A percentile compares a stretch with the other conserved stretches of the same genome.
These are phyloP conservation scores for Leucocoprinus sp. DNA, from an alignment of 768 basidiomycete species.

Conservation along the genomic window DNA sequence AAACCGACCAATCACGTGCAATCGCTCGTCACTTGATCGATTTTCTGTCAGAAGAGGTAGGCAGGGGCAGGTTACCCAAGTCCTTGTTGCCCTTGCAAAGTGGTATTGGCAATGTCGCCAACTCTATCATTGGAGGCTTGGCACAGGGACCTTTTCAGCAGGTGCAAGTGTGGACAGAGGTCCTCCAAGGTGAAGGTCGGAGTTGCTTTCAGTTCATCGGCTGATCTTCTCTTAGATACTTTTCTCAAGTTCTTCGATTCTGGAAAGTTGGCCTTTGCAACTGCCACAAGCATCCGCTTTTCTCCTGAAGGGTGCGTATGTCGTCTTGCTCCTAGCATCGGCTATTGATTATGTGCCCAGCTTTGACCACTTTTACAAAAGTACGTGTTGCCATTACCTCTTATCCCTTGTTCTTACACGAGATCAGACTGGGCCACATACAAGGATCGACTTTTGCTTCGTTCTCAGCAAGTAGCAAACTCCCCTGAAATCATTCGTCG, in stretches of 20 bases:
- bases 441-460: conserved; percentile 37
- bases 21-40: conserved; percentile 38
- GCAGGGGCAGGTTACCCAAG: conserved; percentile 31
- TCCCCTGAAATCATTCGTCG: conserved; percentile 41
- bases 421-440: conserved; percentile 34
- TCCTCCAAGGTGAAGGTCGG: conserved; percentile 27
- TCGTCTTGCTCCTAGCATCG: background rate
- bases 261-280: conserved; percentile 37
- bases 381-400: conserved; percentile 17
- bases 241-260: conserved; percentile 41
- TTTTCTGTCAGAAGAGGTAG: conserved; percentile 34
- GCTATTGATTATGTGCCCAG: conserved; percentile 12
- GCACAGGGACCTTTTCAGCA: conserved; percentile 40
- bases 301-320: conserved; percentile 30
- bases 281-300: conserved; percentile 39
- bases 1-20: conserved; percentile 33
- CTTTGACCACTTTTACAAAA: conserved; percentile 40
- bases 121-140: conserved; percentile 40
- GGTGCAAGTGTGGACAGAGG: conserved; percentile 44
- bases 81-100: conserved; percentile 38
- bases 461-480: conserved; percentile 44
- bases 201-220: too few species aligned
- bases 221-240: conserved; percentile 22
- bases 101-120: conserved; percentile 42
- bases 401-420: background rate